These are phyloP conservation scores for Castanea crenata DNA, from an alignment of 306 rosid genomes.

Conservation along the genomic window DNA sequence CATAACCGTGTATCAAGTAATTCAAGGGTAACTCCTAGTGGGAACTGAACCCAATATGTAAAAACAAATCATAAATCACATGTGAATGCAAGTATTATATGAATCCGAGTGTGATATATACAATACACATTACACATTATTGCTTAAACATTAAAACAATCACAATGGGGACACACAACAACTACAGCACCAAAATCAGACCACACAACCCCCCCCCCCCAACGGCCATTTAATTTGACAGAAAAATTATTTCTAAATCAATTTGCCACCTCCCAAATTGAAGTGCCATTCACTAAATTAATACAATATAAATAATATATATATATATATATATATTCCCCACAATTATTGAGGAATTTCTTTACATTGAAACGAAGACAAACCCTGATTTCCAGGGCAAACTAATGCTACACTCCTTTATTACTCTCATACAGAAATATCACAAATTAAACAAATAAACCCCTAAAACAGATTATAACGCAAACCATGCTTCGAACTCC, in stretches of 20 bases:
- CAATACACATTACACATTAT: background rate
- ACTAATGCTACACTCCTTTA: background rate
- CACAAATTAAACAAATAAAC: background rate
- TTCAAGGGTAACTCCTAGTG: too few species aligned
- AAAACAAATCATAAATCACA: background rate
- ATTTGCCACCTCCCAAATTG: background rate
- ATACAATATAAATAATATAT: background rate
- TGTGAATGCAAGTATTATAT: background rate
- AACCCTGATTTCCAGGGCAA: background rate
- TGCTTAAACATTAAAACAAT: background rate
- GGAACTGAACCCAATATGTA: background rate
- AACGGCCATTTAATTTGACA: background rate
- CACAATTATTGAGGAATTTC: background rate
- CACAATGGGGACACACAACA: background rate
- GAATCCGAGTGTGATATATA: background rate
- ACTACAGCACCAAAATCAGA: background rate
- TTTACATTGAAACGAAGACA: background rate
- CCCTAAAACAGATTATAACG: background rate
- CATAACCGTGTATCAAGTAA: too few species aligned
- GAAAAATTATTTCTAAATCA: background rate
- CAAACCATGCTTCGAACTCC: background rate
- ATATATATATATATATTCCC: background rate
- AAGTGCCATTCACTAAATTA: background rate
- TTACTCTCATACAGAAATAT: background rate
- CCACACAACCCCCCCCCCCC: background rate